Evolutionary conservation across 2,329 filamentous ascomycete genomes (phyloP).

Genomic region (Erysiphe pulchra): DNA sequence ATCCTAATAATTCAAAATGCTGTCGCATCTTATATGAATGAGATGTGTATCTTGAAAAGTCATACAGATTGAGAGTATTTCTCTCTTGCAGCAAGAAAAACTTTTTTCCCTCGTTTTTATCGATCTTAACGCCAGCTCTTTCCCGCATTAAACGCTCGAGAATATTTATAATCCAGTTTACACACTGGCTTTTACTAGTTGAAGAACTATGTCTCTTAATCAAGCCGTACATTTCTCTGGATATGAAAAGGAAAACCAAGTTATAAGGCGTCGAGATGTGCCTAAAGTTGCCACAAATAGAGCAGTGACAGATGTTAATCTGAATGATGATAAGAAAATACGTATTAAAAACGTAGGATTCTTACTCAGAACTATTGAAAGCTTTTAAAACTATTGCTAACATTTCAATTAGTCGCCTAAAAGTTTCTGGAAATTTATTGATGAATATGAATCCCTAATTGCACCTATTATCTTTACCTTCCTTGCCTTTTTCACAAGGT

Average conservation of each 20-base stretch:
- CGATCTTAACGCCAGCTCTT: no score
- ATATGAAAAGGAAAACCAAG: conserved; percentile 26
- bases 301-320: conserved; percentile 1
- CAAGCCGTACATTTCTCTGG: conserved; percentile 32
- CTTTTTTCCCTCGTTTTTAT: no score
- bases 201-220: conserved; percentile 14
- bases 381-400: not conserved
- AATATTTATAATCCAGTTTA: no score
- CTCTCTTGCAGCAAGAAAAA: no score
- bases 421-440: conserved; percentile 22
- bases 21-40: no score
- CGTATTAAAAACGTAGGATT: conserved; percentile 25
- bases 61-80: no score
- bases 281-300: conserved; percentile 11
- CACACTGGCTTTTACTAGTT: no score
- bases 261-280: conserved; percentile 28
- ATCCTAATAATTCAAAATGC: no score
- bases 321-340: conserved; percentile 34
- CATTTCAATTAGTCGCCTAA: not conserved
- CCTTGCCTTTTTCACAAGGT: conserved; percentile 37
- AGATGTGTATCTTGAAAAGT: no score
- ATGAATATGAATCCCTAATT: conserved; percentile 35
- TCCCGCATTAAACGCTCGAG: no score
- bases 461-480: conserved; percentile 33
- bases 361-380: not conserved